Conservation (phyloP, 23 red algal genomes). For the Agarophyton chilense region DNA sequence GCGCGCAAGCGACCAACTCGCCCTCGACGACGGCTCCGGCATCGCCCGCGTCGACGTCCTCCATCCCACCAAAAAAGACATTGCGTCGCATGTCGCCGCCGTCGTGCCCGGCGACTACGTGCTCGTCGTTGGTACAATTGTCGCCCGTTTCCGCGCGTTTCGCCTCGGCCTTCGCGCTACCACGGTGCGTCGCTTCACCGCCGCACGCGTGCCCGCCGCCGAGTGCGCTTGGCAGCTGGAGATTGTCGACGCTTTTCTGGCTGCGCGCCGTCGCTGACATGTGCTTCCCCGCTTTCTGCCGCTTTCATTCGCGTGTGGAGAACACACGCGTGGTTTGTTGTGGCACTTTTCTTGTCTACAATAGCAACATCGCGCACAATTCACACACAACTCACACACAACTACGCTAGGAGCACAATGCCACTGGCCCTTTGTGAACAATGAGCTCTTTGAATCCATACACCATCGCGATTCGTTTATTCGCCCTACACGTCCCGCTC, state of each 20-base stretch:
- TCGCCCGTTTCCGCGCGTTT: neutral
- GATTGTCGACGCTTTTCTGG: constrained; percentile 48
- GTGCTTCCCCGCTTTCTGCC: too few relatives aligned
- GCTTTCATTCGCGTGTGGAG: too few relatives aligned
- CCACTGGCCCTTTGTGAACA: too few relatives aligned
- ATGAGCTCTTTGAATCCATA: too few relatives aligned
- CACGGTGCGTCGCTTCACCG: constrained; percentile 29
- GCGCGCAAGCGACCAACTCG: neutral
- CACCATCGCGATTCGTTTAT: too few relatives aligned
- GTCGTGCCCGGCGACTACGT: constrained; percentile 24
- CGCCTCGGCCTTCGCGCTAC: constrained; percentile 30
- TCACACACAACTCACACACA: too few relatives aligned
- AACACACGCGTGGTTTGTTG: too few relatives aligned
- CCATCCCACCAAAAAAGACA: neutral
- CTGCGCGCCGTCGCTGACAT: too few relatives aligned
- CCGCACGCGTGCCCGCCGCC: neutral
- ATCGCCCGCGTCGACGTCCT: constrained; percentile 19
- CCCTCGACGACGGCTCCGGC: constrained; percentile 59
- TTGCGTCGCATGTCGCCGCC: neutral
- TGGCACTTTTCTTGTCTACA: too few relatives aligned
- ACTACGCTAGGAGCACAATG: too few relatives aligned
- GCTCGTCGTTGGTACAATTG: constrained; percentile 17
- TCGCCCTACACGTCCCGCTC: too few relatives aligned
- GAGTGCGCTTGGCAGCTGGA: constrained; percentile 65
- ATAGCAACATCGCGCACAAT: too few relatives aligned